phyloP scores from a whole-genome alignment of 495 filamentous ascomycete species.

The Hypoxylon subgilvum region DNA sequence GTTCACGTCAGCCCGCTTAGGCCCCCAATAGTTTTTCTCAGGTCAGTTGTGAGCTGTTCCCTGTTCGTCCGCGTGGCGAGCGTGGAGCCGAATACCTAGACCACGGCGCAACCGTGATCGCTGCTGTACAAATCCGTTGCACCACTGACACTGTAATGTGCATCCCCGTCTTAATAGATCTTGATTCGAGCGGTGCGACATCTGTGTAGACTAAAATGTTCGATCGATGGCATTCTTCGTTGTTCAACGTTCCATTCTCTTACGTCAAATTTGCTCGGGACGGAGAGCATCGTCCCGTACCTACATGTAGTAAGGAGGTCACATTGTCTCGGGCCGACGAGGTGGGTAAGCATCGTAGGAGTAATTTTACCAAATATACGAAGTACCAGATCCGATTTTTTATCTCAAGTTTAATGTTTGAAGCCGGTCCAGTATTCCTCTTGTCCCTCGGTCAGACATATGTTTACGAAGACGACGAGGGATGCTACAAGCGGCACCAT shows the following conservation, averaged over 20 bases:
- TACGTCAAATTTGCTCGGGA: too few species aligned
- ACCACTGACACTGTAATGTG: background rate
- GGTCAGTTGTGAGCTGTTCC: background rate
- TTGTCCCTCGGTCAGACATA: background rate
- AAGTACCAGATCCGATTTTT: too few species aligned
- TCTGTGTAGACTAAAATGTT: background rate
- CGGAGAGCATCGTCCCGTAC: too few species aligned
- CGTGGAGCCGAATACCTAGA: conserved; percentile 2
- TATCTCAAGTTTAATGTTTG: background rate
- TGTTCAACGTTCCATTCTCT: too few species aligned
- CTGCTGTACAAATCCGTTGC: background rate
- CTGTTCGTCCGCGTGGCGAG: background rate
- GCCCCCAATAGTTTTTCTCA: background rate
- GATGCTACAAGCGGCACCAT: background rate
- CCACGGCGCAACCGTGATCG: conserved; percentile 4
- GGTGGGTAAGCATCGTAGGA: too few species aligned
- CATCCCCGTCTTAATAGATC: conserved; percentile 6
- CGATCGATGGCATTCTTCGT: conserved; percentile 5
- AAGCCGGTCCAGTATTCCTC: conserved; percentile 2
- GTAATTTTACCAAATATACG: too few species aligned
- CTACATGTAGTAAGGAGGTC: conserved; percentile 1
- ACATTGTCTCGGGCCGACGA: too few species aligned
- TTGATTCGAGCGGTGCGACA: background rate
- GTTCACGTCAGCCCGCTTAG: background rate
- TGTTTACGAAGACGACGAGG: background rate